These are phyloP conservation scores for Boletus rubescentipes DNA, from an alignment of 768 basidiomycete species.

Conservation along the genomic window DNA sequence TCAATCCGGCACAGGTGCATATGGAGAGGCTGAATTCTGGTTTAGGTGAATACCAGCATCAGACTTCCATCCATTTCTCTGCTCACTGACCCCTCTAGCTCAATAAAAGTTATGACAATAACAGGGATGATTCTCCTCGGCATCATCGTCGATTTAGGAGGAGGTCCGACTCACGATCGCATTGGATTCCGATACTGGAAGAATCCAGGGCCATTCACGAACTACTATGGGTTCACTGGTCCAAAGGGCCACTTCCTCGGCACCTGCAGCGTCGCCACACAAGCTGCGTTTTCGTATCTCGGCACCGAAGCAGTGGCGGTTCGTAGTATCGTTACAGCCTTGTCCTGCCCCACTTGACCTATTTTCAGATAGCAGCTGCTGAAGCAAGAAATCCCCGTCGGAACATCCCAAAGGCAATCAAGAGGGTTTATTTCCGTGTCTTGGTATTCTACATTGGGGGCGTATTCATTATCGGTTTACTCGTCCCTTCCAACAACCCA, in stretches of 20 bases:
- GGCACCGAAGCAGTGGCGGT: slow-evolving; percentile 56
- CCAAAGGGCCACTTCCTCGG: slow-evolving; percentile 50
- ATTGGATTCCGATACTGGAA: slow-evolving; percentile 49
- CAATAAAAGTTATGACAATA: slow-evolving; percentile 53
- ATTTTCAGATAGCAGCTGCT: slow-evolving; percentile 41
- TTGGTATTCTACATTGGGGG: slow-evolving; percentile 40
- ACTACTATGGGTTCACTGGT: slow-evolving; percentile 41
- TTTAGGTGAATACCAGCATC: slow-evolving; percentile 34
- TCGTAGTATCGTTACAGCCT: slow-evolving; percentile 3
- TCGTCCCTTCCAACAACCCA: slow-evolving; percentile 48
- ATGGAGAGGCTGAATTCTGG: slow-evolving; percentile 50
- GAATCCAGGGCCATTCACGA: slow-evolving; percentile 57
- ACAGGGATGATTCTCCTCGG: slow-evolving; percentile 46
- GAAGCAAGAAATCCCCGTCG: slow-evolving; percentile 51
- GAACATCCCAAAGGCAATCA: slow-evolving; percentile 41
- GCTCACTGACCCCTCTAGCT: slow-evolving; percentile 26
- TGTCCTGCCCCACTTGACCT: background rate
- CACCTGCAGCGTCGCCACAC: slow-evolving; percentile 51
- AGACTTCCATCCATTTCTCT: background rate
- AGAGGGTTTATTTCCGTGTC: slow-evolving; percentile 46
- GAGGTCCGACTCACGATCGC: slow-evolving; percentile 53
- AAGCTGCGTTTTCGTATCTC: slow-evolving; percentile 60
- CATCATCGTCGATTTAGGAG: slow-evolving; percentile 50
- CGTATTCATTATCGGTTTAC: slow-evolving; percentile 46
- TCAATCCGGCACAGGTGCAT: slow-evolving; percentile 28